Conservation (phyloP, 345 rosid genomes). For the Populus pruinosa region DNA sequence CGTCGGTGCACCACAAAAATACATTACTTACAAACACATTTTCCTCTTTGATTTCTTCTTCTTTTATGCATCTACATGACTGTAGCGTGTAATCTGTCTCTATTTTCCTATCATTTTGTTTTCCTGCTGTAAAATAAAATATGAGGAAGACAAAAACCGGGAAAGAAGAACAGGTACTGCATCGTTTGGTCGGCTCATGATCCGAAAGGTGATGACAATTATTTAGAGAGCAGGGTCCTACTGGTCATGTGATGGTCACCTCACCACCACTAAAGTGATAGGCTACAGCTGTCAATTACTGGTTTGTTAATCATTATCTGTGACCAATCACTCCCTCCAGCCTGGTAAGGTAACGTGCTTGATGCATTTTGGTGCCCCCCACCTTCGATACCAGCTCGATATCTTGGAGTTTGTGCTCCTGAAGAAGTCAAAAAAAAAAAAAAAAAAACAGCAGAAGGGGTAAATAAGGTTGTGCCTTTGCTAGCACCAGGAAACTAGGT, state of each 20-base stretch:
- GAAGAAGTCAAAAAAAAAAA: neutral
- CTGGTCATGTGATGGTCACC: conserved; percentile 4
- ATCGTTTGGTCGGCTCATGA: neutral
- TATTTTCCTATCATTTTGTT: neutral
- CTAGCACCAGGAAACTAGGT: too few relatives aligned
- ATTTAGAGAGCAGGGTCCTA: neutral
- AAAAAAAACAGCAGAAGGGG: too few relatives aligned
- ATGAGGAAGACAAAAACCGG: too few relatives aligned
- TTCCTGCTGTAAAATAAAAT: too few relatives aligned
- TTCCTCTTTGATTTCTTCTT: too few relatives aligned
- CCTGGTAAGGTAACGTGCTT: conserved; percentile 15
- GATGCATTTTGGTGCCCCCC: neutral
- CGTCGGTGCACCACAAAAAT: too few relatives aligned
- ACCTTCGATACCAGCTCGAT: neutral
- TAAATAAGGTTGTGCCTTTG: too few relatives aligned
- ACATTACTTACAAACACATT: too few relatives aligned
- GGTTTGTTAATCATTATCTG: conserved; percentile 3
- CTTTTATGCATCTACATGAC: too few relatives aligned
- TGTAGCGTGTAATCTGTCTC: neutral
- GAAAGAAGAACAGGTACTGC: neutral
- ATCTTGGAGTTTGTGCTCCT: neutral
- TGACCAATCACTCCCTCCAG: conserved; percentile 22
- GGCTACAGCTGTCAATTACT: conserved; percentile 20
- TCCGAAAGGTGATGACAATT: neutral
- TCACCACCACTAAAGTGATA: neutral